These are phyloP conservation scores for Blastobotrys apis DNA, from an alignment of 1,139 yeast species.

Conservation along the genomic window DNA sequence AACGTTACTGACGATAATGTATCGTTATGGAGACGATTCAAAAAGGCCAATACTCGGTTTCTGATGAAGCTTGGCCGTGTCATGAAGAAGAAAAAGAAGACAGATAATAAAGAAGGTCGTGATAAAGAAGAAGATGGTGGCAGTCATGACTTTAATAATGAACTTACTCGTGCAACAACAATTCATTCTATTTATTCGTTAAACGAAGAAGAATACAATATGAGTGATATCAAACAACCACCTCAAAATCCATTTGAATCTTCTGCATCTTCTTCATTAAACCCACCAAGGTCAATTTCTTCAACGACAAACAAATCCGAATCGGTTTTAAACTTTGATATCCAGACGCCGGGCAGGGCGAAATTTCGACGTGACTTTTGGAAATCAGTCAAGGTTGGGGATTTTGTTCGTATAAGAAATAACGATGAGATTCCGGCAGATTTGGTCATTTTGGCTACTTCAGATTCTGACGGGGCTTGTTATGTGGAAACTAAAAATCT, in stretches of 20 bases:
- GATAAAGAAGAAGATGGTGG: constrained; percentile 2
- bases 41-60: constrained; percentile 43
- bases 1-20: constrained; percentile 71
- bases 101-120: constrained; percentile 7
- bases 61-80: constrained; percentile 24
- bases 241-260: constrained; percentile 12
- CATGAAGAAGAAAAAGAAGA: constrained; percentile 30
- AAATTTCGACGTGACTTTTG: constrained; percentile 69
- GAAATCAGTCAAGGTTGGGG: constrained; percentile 90
- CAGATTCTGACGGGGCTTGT: constrained; percentile 87
- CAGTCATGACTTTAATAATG: constrained; percentile 16
- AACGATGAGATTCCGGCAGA: constrained; percentile 96
- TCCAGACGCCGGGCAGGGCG: constrained; percentile 36
- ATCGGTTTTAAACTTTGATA: constrained; percentile 34
- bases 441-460: constrained; percentile 68
- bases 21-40: constrained; percentile 61
- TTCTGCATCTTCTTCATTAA: not conserved
- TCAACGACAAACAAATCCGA: constrained; percentile 16
- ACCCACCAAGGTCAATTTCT: not conserved
- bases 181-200: constrained; percentile 26
- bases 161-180: constrained; percentile 22
- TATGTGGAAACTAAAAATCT: constrained; percentile 90
- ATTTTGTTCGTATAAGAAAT: constrained; percentile 73
- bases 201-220: constrained; percentile 2
- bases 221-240: constrained; percentile 6